Evolutionary conservation across 139 green algal species (phyloP).

Genomic region (Deuterostichococcus epilithicus): DNA sequence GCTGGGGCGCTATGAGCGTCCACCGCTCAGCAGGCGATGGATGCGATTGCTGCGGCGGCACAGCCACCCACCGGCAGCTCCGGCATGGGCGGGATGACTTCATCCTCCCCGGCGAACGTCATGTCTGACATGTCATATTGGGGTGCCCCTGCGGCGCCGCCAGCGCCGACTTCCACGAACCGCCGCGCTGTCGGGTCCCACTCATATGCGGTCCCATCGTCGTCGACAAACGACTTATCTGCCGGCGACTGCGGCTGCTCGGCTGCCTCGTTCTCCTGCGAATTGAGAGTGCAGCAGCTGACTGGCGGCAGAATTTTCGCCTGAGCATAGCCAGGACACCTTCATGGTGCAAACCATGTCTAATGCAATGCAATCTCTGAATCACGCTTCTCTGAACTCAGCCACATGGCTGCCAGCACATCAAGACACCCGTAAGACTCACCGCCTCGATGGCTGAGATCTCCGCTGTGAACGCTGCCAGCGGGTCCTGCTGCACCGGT

Average conservation of each 20-base stretch:
- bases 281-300: conserved; percentile 6
- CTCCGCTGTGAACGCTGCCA: conserved; percentile 62
- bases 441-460: conserved; percentile 53
- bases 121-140: conserved; percentile 56
- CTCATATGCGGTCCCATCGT: conserved; percentile 89
- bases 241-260: conserved; percentile 39
- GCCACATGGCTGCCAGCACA: not conserved
- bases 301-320: no score
- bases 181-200: conserved; percentile 73
- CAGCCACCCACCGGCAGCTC: conserved; percentile 8
- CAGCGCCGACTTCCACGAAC: conserved; percentile 56
- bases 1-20: conserved; percentile 5
- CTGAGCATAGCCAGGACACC: no score
- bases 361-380: no score
- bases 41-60: not conserved
- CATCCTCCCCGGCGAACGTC: conserved; percentile 56
- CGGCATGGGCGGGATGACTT: conserved; percentile 27
- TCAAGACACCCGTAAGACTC: not conserved
- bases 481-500: not conserved
- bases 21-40: not conserved
- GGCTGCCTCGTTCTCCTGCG: not conserved
- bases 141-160: not conserved
- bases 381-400: not conserved
- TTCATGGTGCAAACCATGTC: no score
- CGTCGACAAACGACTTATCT: conserved; percentile 86